Evolutionary conservation across 1,284 basidiomycete genomes (phyloP).

Genomic region (Puccinia sorghi): DNA sequence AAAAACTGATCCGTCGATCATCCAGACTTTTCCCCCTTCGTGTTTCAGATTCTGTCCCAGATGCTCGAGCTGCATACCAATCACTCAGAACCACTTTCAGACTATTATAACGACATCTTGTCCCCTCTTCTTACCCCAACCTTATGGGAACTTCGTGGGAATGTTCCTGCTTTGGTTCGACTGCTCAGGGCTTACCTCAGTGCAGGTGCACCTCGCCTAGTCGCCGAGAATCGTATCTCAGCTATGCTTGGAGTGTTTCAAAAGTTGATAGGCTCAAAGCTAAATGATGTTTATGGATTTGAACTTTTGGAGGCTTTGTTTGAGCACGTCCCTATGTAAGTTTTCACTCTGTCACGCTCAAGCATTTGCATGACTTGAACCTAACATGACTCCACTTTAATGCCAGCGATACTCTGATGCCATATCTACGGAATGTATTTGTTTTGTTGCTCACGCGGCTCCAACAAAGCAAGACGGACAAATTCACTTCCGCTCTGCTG

Average conservation of each 20-base stretch:
- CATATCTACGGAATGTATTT: constrained; percentile 75
- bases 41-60: constrained; percentile 94
- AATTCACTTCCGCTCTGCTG: constrained; percentile 79
- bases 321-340: constrained; percentile 60
- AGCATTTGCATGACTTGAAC: background rate
- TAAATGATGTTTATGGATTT: constrained; percentile 88
- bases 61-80: constrained; percentile 78
- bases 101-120: constrained; percentile 75
- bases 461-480: constrained; percentile 85
- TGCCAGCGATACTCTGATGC: constrained; percentile 67
- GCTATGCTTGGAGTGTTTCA: constrained; percentile 86
- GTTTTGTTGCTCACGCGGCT: constrained; percentile 79
- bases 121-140: constrained; percentile 81
- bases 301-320: constrained; percentile 81
- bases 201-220: constrained; percentile 70
- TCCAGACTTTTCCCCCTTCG: constrained; percentile 92
- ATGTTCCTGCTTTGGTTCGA: constrained; percentile 87
- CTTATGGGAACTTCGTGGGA: constrained; percentile 93
- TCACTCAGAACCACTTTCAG: constrained; percentile 65
- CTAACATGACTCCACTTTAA: background rate
- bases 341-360: background rate
- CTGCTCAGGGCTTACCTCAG: constrained; percentile 81
- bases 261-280: constrained; percentile 81
- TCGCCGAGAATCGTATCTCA: constrained; percentile 72
- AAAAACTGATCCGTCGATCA: background rate